Percentiles rank a stretch among this genome's conserved stretches.
phyloP scores from a whole-genome alignment of 2,329 filamentous ascomycete genomes.

The Aspergillus uvarum region DNA sequence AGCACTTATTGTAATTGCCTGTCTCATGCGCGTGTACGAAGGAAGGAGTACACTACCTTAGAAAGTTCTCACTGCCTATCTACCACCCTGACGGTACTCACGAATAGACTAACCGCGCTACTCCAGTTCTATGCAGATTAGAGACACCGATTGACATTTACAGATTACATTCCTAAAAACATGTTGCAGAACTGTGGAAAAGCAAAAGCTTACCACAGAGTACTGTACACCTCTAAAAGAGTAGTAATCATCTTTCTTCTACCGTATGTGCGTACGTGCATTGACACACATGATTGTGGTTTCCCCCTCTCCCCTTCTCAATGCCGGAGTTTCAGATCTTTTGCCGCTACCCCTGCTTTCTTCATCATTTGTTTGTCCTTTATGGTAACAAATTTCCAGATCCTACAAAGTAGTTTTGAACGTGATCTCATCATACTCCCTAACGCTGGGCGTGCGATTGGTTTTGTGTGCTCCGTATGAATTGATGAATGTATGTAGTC shows the following conservation, averaged over 20 bases:
- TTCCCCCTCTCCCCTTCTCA: slow-evolving; percentile 2
- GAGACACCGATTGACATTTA: too few relatives aligned
- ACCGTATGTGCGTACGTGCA: slow-evolving; percentile 6
- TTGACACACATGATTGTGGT: slow-evolving; percentile 4
- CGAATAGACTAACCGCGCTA: too few relatives aligned
- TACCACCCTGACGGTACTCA: too few relatives aligned
- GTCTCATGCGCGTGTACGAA: background rate
- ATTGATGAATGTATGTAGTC: too few relatives aligned
- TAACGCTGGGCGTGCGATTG: too few relatives aligned
- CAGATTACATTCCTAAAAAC: too few relatives aligned
- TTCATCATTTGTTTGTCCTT: background rate
- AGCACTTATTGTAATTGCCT: background rate
- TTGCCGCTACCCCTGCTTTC: background rate
- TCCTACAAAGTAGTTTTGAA: too few relatives aligned
- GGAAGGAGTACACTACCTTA: background rate
- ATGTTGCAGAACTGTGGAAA: too few relatives aligned
- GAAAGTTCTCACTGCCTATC: background rate
- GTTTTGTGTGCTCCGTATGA: too few relatives aligned
- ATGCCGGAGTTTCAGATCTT: slow-evolving; percentile 23
- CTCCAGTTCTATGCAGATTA: too few relatives aligned
- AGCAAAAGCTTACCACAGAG: background rate
- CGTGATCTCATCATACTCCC: too few relatives aligned
- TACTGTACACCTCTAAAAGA: slow-evolving; percentile 4
- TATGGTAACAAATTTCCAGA: background rate
- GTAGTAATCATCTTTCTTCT: background rate